phyloP scores from a whole-genome alignment of 2,329 filamentous ascomycete species.

The Monosporascus cannonballus region DNA sequence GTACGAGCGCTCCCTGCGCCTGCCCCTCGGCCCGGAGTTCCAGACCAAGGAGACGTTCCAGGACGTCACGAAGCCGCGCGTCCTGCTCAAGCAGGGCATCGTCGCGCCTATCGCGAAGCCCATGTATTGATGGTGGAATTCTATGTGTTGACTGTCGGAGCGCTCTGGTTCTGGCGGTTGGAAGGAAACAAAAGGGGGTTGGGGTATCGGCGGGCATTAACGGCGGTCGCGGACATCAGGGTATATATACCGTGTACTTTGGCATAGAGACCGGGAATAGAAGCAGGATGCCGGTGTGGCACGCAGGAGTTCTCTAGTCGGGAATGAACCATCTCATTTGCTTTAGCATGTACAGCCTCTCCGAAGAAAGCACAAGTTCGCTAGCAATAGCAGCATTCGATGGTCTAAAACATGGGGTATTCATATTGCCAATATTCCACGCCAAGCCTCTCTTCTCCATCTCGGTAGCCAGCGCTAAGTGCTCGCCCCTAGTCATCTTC shows the following conservation, averaged over 20 bases:
- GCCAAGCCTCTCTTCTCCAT: not conserved
- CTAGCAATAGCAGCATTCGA: no score
- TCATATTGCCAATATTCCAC: not conserved
- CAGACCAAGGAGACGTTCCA: conserved; percentile 94
- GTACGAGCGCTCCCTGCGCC: conserved; percentile 80
- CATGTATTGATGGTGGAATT: conserved; percentile 18
- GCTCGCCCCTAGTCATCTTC: conserved; percentile 28
- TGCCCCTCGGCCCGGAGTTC: conserved; percentile 93
- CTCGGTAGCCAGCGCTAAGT: not conserved
- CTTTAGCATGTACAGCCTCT: no score
- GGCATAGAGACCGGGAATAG: no score
- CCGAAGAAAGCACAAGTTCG: no score
- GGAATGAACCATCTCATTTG: no score
- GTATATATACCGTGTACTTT: no score
- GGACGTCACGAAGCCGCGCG: conserved; percentile 77
- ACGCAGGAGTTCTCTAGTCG: no score
- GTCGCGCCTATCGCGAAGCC: conserved; percentile 86
- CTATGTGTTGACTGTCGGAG: no score
- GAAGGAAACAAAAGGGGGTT: not conserved
- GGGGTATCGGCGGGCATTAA: no score
- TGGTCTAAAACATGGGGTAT: not conserved
- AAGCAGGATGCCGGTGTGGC: no score
- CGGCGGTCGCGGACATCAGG: no score
- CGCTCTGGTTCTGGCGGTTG: no score
- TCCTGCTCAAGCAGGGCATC: conserved; percentile 85